phyloP scores from a whole-genome alignment of 805 yeast genomes.

The Ogataea kodamae region DNA sequence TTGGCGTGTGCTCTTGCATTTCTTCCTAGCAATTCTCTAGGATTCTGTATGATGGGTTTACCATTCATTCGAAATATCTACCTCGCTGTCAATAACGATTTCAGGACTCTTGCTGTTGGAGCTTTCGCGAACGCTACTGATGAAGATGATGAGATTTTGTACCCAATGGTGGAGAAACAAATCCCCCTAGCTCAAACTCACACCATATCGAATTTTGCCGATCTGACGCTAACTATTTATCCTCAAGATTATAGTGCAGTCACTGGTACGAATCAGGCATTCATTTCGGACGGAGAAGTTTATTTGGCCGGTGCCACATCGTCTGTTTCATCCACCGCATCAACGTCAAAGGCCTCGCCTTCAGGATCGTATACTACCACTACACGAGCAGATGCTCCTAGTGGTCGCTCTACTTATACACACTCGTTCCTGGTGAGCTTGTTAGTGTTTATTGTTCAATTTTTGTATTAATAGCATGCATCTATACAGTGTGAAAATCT shows the following conservation, averaged over 20 bases:
- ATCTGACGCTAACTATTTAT: slow-evolving; percentile 28
- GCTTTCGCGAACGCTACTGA: slow-evolving; percentile 1
- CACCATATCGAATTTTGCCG: slow-evolving; percentile 20
- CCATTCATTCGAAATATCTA: slow-evolving; percentile 52
- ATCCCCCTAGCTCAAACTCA: slow-evolving; percentile 33
- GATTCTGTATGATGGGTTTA: slow-evolving; percentile 55
- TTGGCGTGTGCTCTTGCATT: slow-evolving; percentile 55
- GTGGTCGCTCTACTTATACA: neutral
- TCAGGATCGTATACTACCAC: slow-evolving; percentile 15
- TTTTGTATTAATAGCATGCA: slow-evolving; percentile 5
- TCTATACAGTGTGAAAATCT: neutral
- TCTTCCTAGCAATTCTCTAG: slow-evolving; percentile 44
- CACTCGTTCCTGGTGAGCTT: slow-evolving; percentile 1
- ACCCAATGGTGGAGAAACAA: slow-evolving; percentile 26
- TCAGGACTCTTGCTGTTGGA: slow-evolving; percentile 52
- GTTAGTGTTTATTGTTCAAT: slow-evolving; percentile 2
- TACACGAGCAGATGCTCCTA: slow-evolving; percentile 1
- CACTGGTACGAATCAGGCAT: slow-evolving; percentile 17
- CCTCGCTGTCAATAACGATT: slow-evolving; percentile 63
- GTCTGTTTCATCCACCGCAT: neutral
- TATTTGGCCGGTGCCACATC: slow-evolving; percentile 12
- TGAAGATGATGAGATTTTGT: slow-evolving; percentile 7
- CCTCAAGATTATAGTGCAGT: neutral
- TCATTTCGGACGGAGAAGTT: slow-evolving; percentile 32
- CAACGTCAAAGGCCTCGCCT: slow-evolving; percentile 5